Base-by-base conservation (phyloP, 2,329 filamentous ascomycete genomes). In the Immersiporthe knoxdaviesiana region DNA sequence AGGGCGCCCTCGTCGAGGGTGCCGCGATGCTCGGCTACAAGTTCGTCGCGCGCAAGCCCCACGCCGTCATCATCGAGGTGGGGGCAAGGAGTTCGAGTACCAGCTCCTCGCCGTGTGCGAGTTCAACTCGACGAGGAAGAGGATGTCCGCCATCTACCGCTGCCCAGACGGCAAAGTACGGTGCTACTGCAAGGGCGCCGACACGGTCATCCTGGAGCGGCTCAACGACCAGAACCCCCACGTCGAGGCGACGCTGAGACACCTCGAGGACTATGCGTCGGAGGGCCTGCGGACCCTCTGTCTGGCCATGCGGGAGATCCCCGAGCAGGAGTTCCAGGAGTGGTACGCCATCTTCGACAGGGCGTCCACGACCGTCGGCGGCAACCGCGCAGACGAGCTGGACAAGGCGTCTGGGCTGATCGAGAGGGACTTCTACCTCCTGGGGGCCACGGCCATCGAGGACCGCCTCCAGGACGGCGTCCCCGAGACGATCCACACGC, bases 351-450 rank as follows among this genome's bases (percentile, higher is more conserved):
- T 99, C 39, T 98, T 90, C 77, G 94, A 97, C 71, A 91, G 90
- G 73, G 96, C 96, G 5, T 86, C 91, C 68, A 98, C 93, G 7
- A 98, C 95, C 0, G 91, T 99, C 30, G 90, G 93, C 71, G 97
- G 96, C 67, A 97, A 93, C 78, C 92, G 96, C 79, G 91, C 93
- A 0, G 95, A 98, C 0, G 95, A 99, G 80, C 85, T 99, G 44
- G 96, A 99, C 83, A 99, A 99, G 82, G 96, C 96, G 24, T 92
- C 96, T 5, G 96, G 99, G 80, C 84, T 99, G 67, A 97, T 99
- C 71, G 96, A 99, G 79, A 92, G 91, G 74, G 93, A 97, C 76
- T 91, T 99, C 62, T 94, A 89, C 74, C 87, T 99, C 27, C 89
- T 99, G 32, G 96, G 96, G 59, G 95, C 97, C 5, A 99, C 96